A percentile compares a stretch with the other conserved stretches of the same genome.
These are phyloP conservation scores for Geotrichum fermentans DNA, from an alignment of 1,139 yeast species.

Conservation along the genomic window DNA sequence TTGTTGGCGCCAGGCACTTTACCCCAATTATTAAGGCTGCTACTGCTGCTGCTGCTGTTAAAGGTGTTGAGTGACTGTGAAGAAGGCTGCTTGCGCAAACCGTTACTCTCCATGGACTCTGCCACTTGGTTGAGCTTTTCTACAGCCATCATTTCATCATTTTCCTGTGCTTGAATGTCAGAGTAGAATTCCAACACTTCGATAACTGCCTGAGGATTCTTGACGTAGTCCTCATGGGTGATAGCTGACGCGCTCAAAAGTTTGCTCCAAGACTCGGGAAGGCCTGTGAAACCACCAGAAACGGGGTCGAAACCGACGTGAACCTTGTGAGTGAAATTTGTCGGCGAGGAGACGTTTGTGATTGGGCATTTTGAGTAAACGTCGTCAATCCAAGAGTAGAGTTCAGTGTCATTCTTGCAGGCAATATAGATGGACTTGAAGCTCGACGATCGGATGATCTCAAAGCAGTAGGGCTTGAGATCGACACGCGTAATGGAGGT, in stretches of 20 bases:
- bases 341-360: conserved; percentile 54
- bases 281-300: conserved; percentile 45
- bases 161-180: conserved; percentile 25
- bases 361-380: conserved; percentile 83
- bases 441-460: conserved; percentile 54
- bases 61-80: neutral
- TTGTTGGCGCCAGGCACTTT: conserved; percentile 23
- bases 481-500: conserved; percentile 58
- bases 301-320: conserved; percentile 46
- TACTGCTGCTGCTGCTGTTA: neutral
- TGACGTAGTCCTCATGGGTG: conserved; percentile 44
- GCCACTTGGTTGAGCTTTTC: conserved; percentile 1
- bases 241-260: conserved; percentile 42
- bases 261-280: conserved; percentile 45
- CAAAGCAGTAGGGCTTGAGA: conserved; percentile 68
- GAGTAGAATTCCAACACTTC: conserved; percentile 87
- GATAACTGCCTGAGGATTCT: conserved; percentile 51
- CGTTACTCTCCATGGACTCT: neutral
- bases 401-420: conserved; percentile 72
- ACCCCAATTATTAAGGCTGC: conserved; percentile 32
- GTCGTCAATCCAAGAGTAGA: conserved; percentile 88
- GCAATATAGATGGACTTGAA: conserved; percentile 64
- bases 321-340: conserved; percentile 44
- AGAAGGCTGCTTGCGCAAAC: neutral
- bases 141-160: conserved; percentile 16